Evolutionary conservation across 2,329 filamentous ascomycete species (phyloP).

Genomic region (Xylariaceae sp.): DNA sequence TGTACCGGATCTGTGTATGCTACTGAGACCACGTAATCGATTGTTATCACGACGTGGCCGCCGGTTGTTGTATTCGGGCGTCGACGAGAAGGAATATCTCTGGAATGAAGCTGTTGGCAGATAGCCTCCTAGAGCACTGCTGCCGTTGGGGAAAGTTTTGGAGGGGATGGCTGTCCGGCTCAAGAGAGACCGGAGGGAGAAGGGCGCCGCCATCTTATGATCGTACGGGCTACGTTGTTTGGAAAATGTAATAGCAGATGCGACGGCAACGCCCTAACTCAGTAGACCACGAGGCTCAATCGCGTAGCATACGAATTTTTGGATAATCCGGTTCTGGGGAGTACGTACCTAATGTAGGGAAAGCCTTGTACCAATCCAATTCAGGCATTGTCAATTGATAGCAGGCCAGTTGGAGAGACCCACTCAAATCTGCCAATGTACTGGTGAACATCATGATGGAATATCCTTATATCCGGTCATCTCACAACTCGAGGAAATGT

Average conservation of each 20-base stretch:
- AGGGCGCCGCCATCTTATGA: conserved; percentile 27
- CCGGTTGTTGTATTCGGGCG: conserved; percentile 25
- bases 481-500: no score
- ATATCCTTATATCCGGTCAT: no score
- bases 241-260: conserved; percentile 6
- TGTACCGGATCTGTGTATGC: conserved; percentile 70
- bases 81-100: conserved; percentile 30
- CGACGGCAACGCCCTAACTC: no score
- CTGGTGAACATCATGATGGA: no score
- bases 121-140: conserved; percentile 14
- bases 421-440: no score
- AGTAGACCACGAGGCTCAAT: conserved; percentile 5
- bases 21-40: conserved; percentile 74
- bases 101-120: conserved; percentile 14
- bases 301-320: conserved; percentile 23
- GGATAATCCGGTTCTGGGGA: conserved; percentile 24
- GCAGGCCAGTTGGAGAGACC: no score
- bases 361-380: no score
- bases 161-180: conserved; percentile 24
- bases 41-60: conserved; percentile 63
- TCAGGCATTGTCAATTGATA: no score
- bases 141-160: conserved; percentile 13
- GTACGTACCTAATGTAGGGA: no score
- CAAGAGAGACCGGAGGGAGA: conserved; percentile 28
- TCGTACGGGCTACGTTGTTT: conserved; percentile 10